Evolutionary conservation across 2,329 filamentous ascomycete genomes (phyloP), one percentile per base, ranked within the genome.

Genomic region (Botrytis fragariae): DNA sequence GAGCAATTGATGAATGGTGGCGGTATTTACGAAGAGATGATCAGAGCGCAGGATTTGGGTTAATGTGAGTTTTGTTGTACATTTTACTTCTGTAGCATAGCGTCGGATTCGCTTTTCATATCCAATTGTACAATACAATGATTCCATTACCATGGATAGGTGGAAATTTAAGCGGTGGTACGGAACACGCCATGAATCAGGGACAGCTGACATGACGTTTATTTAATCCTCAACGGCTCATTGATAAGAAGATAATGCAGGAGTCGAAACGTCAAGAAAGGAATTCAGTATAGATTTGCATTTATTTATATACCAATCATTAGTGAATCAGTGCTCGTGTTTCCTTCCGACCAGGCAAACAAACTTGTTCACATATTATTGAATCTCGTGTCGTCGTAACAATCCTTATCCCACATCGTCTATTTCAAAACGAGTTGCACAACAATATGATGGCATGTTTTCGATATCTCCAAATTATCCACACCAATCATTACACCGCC

Each of bases 1-100:
- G 83, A 86, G 72, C 86, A 89, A 75, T 78, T 89, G 70, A 83
- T 88, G 76, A 83, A 85, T 82, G 79, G 83, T 73, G 87, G 86
- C 69, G 87, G 88, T 75, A 84, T 79, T 10, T 79, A 89, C 62
- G 78, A 78, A 68, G 72, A 76, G 54, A 79, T 79, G 78, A 74
- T 79, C 51, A 76, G 59, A 29, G 76, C 76, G 16, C 76, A 79
- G 59, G 73, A 39, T 71, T 60, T 77, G 45, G 75, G 76, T 62
- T 48, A 22, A 44, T 70, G 32, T 32, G 61, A 45, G 39, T 64
- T 64, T 5, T 44, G 10, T 39, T 10, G 25, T 54, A 39, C 14
- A 37, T 32, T 14, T 45, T 64, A 32, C 9, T 12, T 64, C n/a
- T 64, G 9, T 32, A 20, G 9, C 9, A 64, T 64, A 29, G 16